Evolutionary conservation across 768 basidiomycete genomes (phyloP).

Genomic region (Aureoboletus auriporus): DNA sequence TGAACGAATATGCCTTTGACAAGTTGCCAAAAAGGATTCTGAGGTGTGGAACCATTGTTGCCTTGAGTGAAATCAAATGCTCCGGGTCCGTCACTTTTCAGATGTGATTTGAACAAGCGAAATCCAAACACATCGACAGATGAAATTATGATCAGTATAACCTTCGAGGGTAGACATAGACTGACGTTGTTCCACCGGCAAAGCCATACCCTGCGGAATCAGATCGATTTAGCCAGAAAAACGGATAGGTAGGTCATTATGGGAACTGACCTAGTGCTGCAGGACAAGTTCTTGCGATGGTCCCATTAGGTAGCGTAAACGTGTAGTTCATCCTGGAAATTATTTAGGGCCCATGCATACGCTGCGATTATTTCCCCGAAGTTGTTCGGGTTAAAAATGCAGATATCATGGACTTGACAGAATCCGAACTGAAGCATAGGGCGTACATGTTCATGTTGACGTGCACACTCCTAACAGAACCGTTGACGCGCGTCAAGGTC

Average conservation of each 20-base stretch:
- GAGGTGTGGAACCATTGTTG: conserved; percentile 53
- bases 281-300: conserved; percentile 67
- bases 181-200: conserved; percentile 78
- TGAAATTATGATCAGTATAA: neutral
- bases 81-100: conserved; percentile 61
- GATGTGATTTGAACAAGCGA: neutral
- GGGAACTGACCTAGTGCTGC: conserved; percentile 60
- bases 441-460: conserved; percentile 65
- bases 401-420: neutral
- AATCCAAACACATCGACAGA: neutral
- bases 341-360: neutral
- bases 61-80: conserved; percentile 78
- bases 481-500: conserved; percentile 43
- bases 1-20: conserved; percentile 51
- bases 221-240: neutral
- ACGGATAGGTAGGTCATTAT: conserved; percentile 1
- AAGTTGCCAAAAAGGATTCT: conserved; percentile 79
- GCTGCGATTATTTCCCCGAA: neutral
- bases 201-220: conserved; percentile 57
- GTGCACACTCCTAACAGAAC: conserved; percentile 68
- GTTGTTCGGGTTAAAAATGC: neutral
- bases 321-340: conserved; percentile 53
- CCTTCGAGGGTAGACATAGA: conserved; percentile 1
- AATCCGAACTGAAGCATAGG: neutral
- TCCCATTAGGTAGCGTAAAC: conserved; percentile 65